Conservation (phyloP, 1,139 yeast genomes). For the Spencermartinsiella ligniputridi region DNA sequence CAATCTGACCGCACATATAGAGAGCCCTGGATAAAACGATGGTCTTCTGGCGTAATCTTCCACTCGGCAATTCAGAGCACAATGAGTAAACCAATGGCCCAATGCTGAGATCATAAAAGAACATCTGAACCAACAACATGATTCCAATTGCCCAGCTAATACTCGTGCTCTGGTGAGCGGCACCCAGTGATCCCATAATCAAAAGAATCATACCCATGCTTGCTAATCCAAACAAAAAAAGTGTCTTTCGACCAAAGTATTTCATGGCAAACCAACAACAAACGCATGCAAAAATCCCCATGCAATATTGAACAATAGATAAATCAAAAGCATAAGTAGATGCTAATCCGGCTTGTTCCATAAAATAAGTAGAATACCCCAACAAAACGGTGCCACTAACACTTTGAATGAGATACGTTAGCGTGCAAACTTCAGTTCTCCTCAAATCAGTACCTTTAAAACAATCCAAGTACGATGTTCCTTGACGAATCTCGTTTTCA, state of each 20-base stretch:
- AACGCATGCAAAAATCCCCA: conserved; percentile 48
- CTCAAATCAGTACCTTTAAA: conserved; percentile 46
- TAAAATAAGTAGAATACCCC: conserved; percentile 13
- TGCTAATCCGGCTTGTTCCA: conserved; percentile 14
- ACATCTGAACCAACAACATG: not conserved
- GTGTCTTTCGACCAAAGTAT: conserved; percentile 45
- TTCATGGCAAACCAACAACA: conserved; percentile 49
- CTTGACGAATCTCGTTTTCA: conserved; percentile 36
- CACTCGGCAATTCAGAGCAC: not conserved
- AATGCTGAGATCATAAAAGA: conserved; percentile 1
- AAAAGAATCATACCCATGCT: conserved; percentile 37
- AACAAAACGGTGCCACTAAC: conserved; percentile 43
- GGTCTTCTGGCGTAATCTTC: conserved; percentile 47
- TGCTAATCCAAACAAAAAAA: conserved; percentile 44
- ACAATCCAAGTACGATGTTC: conserved; percentile 42
- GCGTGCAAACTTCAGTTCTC: conserved; percentile 49
- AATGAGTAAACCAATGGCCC: conserved; percentile 1
- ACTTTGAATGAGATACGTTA: conserved; percentile 25
- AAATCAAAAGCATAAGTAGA: conserved; percentile 9
- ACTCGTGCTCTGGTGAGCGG: conserved; percentile 2
- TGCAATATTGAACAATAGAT: conserved; percentile 10
- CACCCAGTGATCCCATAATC: conserved; percentile 19
- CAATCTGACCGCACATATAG: conserved; percentile 24
- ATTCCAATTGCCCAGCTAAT: conserved; percentile 1
- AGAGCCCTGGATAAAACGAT: conserved; percentile 24